phyloP scores from a whole-genome alignment of 2,329 filamentous ascomycete genomes.

The Colletotrichum sp. region DNA sequence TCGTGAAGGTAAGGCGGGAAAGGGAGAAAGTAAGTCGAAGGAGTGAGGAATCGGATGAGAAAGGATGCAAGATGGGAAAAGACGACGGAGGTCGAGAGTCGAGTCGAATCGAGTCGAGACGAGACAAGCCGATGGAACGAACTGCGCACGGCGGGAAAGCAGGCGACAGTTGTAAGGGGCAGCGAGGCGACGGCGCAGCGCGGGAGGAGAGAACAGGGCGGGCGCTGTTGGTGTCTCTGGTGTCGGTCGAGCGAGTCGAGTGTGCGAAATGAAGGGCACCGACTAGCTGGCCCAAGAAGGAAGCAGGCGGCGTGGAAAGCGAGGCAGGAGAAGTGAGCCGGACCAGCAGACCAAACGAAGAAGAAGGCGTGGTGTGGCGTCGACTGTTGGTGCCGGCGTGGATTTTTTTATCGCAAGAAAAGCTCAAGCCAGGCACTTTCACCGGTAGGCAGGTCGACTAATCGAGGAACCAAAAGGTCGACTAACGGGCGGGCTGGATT shows the following conservation, averaged over 20 bases:
- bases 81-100: neutral
- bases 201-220: constrained; percentile 1
- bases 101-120: neutral
- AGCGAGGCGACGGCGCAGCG: neutral
- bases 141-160: neutral
- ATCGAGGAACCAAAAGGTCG: neutral
- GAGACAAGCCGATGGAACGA: neutral
- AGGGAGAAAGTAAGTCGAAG: neutral
- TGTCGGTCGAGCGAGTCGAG: neutral
- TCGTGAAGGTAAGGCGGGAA: neutral
- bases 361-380: constrained; percentile 11
- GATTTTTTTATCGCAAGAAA: neutral
- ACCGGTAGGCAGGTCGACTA: neutral
- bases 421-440: neutral
- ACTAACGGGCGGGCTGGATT: neutral
- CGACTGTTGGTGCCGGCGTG: neutral
- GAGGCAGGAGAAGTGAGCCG: constrained; percentile 2
- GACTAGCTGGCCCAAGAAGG: constrained; percentile 13
- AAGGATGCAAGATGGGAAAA: constrained; percentile 6
- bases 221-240: neutral
- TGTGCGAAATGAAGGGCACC: constrained; percentile 18
- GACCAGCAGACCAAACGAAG: neutral
- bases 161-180: constrained; percentile 14
- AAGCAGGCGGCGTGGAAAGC: constrained; percentile 15
- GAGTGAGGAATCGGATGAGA: constrained; percentile 9